A percentile compares a stretch with the other conserved stretches of the same genome.
Evolutionary conservation across 176 grass and related monocot species (phyloP).

Genomic region (Zoysia japonica): DNA sequence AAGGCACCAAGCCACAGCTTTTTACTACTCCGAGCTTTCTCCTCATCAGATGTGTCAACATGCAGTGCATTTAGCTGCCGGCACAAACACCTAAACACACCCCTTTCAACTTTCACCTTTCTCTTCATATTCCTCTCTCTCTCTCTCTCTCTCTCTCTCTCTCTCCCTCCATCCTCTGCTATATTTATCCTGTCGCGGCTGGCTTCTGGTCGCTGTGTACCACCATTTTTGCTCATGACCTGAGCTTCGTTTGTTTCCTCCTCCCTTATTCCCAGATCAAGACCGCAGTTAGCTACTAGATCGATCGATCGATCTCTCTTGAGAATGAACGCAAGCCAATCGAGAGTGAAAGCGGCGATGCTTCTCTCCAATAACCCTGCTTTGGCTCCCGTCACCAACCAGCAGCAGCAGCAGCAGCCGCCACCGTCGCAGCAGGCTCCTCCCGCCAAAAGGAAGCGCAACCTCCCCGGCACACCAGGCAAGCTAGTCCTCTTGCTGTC

Average conservation of each 20-base stretch:
- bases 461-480: slow-evolving; percentile 96
- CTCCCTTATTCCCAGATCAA: no score
- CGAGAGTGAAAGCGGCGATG: not conserved
- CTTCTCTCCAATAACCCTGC: not conserved
- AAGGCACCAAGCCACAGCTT: slow-evolving; percentile 78
- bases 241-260: not conserved
- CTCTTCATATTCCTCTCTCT: slow-evolving; percentile 23
- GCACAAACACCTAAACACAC: slow-evolving; percentile 42
- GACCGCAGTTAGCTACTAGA: no score
- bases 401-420: not conserved
- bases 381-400: not conserved
- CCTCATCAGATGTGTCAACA: slow-evolving; percentile 75
- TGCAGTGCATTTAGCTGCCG: slow-evolving; percentile 22
- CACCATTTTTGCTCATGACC: not conserved
- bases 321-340: not conserved
- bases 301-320: no score
- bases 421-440: slow-evolving; percentile 34
- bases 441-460: slow-evolving; percentile 89
- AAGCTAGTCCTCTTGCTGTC: slow-evolving; percentile 9
- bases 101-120: slow-evolving; percentile 58
- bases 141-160: not conserved
- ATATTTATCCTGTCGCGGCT: slow-evolving; percentile 43
- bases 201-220: slow-evolving; percentile 36
- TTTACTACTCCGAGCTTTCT: slow-evolving; percentile 48
- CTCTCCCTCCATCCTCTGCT: not conserved